These are phyloP conservation scores for Adansonia madagascariensis DNA, from an alignment of 441 rosid species.

Conservation along the genomic window DNA sequence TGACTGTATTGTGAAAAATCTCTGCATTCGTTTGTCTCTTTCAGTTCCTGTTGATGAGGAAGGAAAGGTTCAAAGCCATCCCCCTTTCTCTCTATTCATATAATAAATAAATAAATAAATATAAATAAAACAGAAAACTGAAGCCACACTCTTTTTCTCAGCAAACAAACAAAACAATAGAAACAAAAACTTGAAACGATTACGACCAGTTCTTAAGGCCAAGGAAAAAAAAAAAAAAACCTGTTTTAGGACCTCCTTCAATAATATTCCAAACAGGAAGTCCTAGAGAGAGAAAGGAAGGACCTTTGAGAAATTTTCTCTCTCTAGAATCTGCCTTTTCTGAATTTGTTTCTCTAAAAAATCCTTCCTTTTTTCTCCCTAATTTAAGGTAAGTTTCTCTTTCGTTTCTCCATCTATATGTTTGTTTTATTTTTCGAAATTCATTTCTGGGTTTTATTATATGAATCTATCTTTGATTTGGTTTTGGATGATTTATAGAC, in stretches of 20 bases:
- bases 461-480: not conserved
- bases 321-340: not conserved
- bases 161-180: not conserved
- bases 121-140: not conserved
- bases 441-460: not conserved
- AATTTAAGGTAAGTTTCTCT: not conserved
- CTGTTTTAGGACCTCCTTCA: not conserved
- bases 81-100: no score
- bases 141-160: not conserved
- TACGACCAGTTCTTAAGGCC: no score
- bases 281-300: conserved; percentile 23
- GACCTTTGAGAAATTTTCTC: not conserved
- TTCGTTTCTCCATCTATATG: not conserved
- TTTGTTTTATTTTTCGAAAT: not conserved
- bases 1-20: no score
- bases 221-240: not conserved
- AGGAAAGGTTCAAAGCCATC: no score
- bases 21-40: no score
- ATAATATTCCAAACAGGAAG: not conserved
- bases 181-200: no score
- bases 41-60: no score
- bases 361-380: not conserved
- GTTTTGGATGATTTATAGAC: not conserved
- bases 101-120: no score
- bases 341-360: not conserved